phyloP scores from a whole-genome alignment of 2,329 filamentous ascomycete genomes.

The Gliomastix tumulicola region DNA sequence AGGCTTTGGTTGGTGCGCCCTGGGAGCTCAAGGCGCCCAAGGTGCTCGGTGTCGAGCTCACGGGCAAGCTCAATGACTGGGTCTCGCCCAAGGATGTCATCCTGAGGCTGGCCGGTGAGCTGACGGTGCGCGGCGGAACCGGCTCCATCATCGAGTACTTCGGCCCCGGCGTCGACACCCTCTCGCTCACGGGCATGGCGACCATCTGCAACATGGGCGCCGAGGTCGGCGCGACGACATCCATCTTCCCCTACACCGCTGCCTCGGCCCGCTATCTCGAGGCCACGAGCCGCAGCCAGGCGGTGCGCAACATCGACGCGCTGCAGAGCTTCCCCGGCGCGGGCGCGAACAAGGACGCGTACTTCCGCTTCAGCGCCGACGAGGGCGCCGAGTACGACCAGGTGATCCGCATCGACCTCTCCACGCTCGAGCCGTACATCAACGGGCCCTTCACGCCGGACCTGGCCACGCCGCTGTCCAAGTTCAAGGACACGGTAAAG shows the following conservation, averaged over 20 bases:
- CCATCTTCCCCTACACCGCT: conserved; percentile 85
- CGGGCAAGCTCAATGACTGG: conserved; percentile 83
- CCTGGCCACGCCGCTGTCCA: conserved; percentile 83
- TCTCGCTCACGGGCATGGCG: conserved; percentile 90
- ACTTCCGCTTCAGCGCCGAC: conserved; percentile 68
- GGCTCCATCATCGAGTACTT: conserved; percentile 94
- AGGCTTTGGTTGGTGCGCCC: conserved; percentile 89
- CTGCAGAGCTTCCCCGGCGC: conserved; percentile 46
- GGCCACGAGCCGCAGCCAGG: conserved; percentile 62
- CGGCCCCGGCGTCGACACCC: conserved; percentile 78
- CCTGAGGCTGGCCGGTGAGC: conserved; percentile 75
- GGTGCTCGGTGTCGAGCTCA: conserved; percentile 77
- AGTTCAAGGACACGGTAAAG: conserved; percentile 79
- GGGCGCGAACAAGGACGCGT: conserved; percentile 35
- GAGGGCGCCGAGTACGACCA: conserved; percentile 81
- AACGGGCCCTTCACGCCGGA: conserved; percentile 97
- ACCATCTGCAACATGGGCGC: conserved; percentile 86
- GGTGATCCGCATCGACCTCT: conserved; percentile 84
- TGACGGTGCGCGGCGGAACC: conserved; percentile 91
- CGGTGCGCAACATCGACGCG: conserved; percentile 59
- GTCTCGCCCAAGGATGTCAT: conserved; percentile 95
- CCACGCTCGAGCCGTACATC: conserved; percentile 86
- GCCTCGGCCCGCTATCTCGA: conserved; percentile 80
- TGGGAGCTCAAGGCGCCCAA: conserved; percentile 97
- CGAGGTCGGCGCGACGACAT: conserved; percentile 93